Evolutionary conservation across 306 rosid genomes (phyloP).

Genomic region (Citrullus mucosospermus): DNA sequence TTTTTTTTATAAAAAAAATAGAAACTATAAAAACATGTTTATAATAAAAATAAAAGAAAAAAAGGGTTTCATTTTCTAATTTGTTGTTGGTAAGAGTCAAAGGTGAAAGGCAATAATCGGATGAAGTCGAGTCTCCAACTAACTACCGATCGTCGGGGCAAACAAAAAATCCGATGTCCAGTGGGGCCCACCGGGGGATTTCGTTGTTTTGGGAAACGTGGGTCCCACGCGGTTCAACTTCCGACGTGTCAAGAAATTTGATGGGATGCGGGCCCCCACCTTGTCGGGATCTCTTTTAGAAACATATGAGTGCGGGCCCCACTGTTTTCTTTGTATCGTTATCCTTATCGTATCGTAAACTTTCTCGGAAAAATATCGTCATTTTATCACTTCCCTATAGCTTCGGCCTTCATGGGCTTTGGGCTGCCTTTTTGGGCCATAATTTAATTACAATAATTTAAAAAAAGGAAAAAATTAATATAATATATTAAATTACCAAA

Average conservation of each 20-base stretch:
- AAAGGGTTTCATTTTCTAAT: no score
- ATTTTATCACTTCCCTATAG: background rate
- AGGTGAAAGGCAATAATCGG: background rate
- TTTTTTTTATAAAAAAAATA: no score
- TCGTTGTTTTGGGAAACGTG: background rate
- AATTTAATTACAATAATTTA: no score
- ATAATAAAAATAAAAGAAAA: no score
- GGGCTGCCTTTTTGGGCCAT: no score
- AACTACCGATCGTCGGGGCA: background rate
- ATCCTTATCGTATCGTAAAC: background rate
- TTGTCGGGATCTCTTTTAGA: background rate
- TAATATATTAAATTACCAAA: no score
- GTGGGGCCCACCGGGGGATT: background rate
- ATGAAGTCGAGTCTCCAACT: background rate
- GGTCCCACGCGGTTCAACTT: background rate
- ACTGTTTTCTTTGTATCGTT: background rate
- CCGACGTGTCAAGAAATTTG: constrained; percentile 3
- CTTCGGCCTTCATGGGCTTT: no score
- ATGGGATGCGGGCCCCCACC: background rate
- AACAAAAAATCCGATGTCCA: background rate
- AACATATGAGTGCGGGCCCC: background rate
- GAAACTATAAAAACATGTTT: no score
- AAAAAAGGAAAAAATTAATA: no score
- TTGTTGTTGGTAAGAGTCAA: background rate
- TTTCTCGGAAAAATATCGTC: background rate